Conservation (phyloP, 2,329 filamentous ascomycete genomes). For the Zasmidium citrigriseum region DNA sequence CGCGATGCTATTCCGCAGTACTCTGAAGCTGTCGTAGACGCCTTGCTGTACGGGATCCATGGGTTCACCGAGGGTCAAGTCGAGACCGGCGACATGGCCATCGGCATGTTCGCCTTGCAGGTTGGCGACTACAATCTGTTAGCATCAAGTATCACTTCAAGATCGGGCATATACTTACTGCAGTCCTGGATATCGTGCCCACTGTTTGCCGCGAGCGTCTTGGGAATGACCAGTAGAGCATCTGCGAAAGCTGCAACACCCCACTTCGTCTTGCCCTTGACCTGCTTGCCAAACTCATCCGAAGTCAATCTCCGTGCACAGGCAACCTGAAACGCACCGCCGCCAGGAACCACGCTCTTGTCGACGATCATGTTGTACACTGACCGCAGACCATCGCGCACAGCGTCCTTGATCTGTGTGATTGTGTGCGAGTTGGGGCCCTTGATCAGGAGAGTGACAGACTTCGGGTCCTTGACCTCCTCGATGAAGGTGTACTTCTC, state of each 20-base stretch:
- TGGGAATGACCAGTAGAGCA: constrained; percentile 91
- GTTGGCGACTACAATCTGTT: constrained; percentile 64
- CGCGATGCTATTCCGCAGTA: constrained; percentile 88
- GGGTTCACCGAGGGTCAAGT: constrained; percentile 81
- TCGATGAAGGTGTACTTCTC: constrained; percentile 99
- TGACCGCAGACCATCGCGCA: constrained; percentile 89
- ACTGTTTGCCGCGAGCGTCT: constrained; percentile 93
- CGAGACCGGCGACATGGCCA: constrained; percentile 82
- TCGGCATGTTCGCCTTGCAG: constrained; percentile 84
- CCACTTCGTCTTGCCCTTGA: constrained; percentile 98
- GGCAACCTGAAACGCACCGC: constrained; percentile 92
- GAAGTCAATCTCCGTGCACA: constrained; percentile 85
- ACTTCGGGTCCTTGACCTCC: constrained; percentile 98
- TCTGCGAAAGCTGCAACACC: constrained; percentile 95
- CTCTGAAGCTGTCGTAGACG: constrained; percentile 94
- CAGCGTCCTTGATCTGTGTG: constrained; percentile 92
- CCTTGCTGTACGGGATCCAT: constrained; percentile 95
- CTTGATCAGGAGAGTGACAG: constrained; percentile 96
- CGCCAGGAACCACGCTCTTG: constrained; percentile 89
- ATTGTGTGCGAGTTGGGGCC: constrained; percentile 97
- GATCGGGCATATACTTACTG: constrained; percentile 58
- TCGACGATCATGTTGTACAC: constrained; percentile 99
- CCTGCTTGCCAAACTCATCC: constrained; percentile 80
- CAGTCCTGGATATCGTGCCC: constrained; percentile 97
- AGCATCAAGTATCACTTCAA: constrained; percentile 11